Conservation (phyloP, 2,329 filamentous ascomycete genomes). For the Fusarium illudens region DNA sequence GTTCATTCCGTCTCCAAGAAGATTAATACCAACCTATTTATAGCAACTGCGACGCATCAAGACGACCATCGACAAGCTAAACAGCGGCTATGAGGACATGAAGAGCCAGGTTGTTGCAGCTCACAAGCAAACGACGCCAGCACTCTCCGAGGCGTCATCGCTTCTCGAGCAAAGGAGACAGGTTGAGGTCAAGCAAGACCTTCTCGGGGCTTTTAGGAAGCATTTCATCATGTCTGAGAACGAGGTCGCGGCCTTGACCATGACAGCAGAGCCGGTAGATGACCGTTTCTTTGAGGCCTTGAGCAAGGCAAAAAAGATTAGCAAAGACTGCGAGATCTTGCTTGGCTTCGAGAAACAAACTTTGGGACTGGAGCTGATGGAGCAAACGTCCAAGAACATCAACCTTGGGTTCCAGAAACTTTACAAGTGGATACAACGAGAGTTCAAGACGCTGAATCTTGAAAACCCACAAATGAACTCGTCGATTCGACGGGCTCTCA, state of each 20-base stretch:
- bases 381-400: slow-evolving; percentile 85
- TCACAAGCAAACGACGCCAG: slow-evolving; percentile 75
- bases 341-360: slow-evolving; percentile 91
- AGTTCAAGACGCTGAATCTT: slow-evolving; percentile 90
- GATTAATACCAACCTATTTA: slow-evolving; percentile 41
- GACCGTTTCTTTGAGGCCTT: slow-evolving; percentile 84
- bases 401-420: slow-evolving; percentile 94
- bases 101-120: slow-evolving; percentile 79
- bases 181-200: slow-evolving; percentile 79
- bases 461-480: slow-evolving; percentile 93
- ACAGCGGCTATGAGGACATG: slow-evolving; percentile 82
- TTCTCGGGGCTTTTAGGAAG: slow-evolving; percentile 78
- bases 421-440: slow-evolving; percentile 92
- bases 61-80: slow-evolving; percentile 77
- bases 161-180: slow-evolving; percentile 78
- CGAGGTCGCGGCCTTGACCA: slow-evolving; percentile 78
- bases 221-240: slow-evolving; percentile 88
- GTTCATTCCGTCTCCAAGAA: slow-evolving; percentile 36
- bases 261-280: slow-evolving; percentile 82
- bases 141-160: slow-evolving; percentile 78
- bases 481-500: slow-evolving; percentile 82
- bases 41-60: slow-evolving; percentile 91
- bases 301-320: slow-evolving; percentile 83
- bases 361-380: slow-evolving; percentile 88
- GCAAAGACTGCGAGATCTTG: slow-evolving; percentile 86